Base-by-base conservation (phyloP, 2,329 filamentous ascomycete species). In the Colletotrichum scovillei region DNA sequence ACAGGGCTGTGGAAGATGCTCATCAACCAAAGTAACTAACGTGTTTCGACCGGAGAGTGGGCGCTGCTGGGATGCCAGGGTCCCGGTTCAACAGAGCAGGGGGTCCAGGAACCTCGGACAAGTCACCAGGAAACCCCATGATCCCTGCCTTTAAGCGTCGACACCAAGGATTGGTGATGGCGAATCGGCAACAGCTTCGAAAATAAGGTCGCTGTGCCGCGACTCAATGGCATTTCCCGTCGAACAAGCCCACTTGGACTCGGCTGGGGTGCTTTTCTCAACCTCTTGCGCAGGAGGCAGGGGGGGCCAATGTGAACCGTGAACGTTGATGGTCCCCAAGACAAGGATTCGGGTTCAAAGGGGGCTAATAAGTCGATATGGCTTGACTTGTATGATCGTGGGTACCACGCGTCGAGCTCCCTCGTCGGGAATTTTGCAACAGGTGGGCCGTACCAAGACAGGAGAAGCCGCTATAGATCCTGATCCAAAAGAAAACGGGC, bases 1-100 rank as follows among this genome's bases (percentile, higher is more conserved):
- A 74, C 79, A 81, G 81, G 79, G 80, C 80, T 82, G 78, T 80
- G 79, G 78, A 79, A 81, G 72, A 63, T 72, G 63, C 72, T 72
- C 68, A 83, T 84, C 81, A 83, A 78, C 80, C 79, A 81, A 79
- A 79, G 80, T 78, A 81, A 79, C 82, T 83, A 83, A 83, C 79
- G 80, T 82, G 82, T 83, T 83, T 83, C 80, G 80, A 82, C 80
- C 80, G 77, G 79, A 82, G 82, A 80, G 78, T 77, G 80, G 75
- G 76, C 79, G 78, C 77, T 78, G 73, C 69, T 65, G 70, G 69
- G 75, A 63, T 73, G 64, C 64, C 71, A 70, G 72, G 74, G 66
- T 63, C 74, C 72, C 62, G 65, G 74, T 63, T 62, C 68, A 46
- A 65, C 60, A 62, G 67, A 53, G 26, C 46, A 70, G 67, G 59